Conservation (phyloP, 768 basidiomycete species). For the Imleria badia region DNA sequence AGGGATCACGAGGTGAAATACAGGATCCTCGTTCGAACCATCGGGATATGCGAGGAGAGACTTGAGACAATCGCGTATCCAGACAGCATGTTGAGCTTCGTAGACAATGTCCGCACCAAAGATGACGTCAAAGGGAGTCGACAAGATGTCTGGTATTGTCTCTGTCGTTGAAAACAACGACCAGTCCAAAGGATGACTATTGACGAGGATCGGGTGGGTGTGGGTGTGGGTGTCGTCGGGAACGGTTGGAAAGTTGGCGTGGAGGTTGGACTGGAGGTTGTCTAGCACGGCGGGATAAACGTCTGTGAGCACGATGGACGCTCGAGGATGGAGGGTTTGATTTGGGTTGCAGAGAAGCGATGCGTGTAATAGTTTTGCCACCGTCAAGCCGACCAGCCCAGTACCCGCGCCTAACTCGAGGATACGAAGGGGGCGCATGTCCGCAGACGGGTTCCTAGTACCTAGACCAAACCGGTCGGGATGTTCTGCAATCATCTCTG, state of each 20-base stretch:
- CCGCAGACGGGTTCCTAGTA: too few species aligned
- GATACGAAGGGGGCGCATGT: slow-evolving; percentile 32
- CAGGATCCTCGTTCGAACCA: background rate
- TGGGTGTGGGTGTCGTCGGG: background rate
- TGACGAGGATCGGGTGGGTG: slow-evolving; percentile 15
- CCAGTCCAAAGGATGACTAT: slow-evolving; percentile 41
- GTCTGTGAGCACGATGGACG: slow-evolving; percentile 45
- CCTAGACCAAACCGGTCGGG: slow-evolving; percentile 55
- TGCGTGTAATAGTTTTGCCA: slow-evolving; percentile 33
- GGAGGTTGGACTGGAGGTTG: slow-evolving; percentile 48
- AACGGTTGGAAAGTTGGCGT: slow-evolving; percentile 25
- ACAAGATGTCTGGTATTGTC: slow-evolving; percentile 23
- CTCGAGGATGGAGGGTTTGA: background rate
- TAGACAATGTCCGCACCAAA: slow-evolving; percentile 58
- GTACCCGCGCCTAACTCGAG: slow-evolving; percentile 62
- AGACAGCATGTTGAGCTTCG: slow-evolving; percentile 46
- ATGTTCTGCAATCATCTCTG: slow-evolving; percentile 64
- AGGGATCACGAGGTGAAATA: slow-evolving; percentile 79
- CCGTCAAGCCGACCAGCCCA: slow-evolving; percentile 48
- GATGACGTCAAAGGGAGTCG: slow-evolving; percentile 45
- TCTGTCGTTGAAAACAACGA: slow-evolving; percentile 23
- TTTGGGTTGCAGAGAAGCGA: background rate
- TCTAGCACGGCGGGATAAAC: slow-evolving; percentile 47
- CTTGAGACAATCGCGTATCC: slow-evolving; percentile 45
- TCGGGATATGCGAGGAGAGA: slow-evolving; percentile 35